Evolutionary conservation across 2,329 filamentous ascomycete genomes (phyloP), one percentile per base, ranked within the genome.

Genomic region (Coniella vitis): DNA sequence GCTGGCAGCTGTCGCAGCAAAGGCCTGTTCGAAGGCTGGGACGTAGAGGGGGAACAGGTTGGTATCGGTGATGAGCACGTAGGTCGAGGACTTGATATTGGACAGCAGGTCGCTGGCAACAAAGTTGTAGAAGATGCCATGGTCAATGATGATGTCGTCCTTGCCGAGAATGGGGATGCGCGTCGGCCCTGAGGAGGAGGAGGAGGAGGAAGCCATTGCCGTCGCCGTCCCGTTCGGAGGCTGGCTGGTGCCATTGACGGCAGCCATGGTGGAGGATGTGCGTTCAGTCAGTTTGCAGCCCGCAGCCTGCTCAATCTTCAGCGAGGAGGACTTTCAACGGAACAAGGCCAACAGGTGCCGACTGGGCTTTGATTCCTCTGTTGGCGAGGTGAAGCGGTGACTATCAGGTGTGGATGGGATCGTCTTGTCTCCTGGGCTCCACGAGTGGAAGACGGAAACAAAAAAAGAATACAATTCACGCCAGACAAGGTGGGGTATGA

Each of bases 61-160:
- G 39, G 90, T 95, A 69, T 98, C 93, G 66, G 93, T 97, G 61
- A 98, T 87, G 54, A 98, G 83, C 51, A 97, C 86, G 65, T 97
- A 98, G 53, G 91, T 97, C 16, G 90, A 94, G 17, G 90, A 93
- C 44, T 78, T 69, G 53, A 93, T 74, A 63, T 85, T 87, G 48
- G 76, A 69, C 54, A 97, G 74, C 49, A 98, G 76, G 68, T 98
- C 91, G 57, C 83, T 70, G 46, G 84, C 82, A 55, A 97, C 83
- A 64, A 87, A 93, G 62, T 78, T 78, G 55, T 84, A 79, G 88
- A 90, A 96, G 48, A 98, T 79, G 56, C 86, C 88, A 65, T 95
- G 89, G 64, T 96, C 89, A 61, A 96, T 84, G 55, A 96, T 76
- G 59, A 98, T 97, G 61, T 85, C 86, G 58, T 95, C 88, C 61